phyloP scores from a whole-genome alignment of 1,139 yeast genomes.

The Arxiozyma telluris region DNA sequence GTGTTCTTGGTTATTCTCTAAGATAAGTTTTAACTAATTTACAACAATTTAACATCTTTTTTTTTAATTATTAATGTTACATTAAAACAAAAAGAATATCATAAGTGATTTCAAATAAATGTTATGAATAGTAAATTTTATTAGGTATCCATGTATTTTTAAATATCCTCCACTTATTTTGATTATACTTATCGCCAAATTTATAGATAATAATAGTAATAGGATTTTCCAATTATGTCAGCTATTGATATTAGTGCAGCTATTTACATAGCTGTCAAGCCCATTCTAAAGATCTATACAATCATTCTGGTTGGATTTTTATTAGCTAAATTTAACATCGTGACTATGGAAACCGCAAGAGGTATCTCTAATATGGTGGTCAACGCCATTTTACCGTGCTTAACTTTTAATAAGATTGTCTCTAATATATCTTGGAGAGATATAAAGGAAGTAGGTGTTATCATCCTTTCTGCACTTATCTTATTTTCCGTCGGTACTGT shows the following conservation, averaged over 20 bases:
- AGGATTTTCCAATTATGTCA: background rate
- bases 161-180: too few relatives aligned
- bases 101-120: background rate
- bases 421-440: conserved; percentile 59
- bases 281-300: conserved; percentile 75
- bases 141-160: background rate
- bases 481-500: conserved; percentile 44
- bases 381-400: conserved; percentile 65
- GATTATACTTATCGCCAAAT: background rate
- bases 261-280: conserved; percentile 75
- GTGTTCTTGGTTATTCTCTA: background rate
- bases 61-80: too few relatives aligned
- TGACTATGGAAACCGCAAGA: conserved; percentile 64
- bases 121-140: background rate
- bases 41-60: background rate
- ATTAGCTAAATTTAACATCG: conserved; percentile 56
- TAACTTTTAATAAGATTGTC: conserved; percentile 71
- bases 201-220: background rate
- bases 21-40: background rate
- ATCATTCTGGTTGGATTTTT: conserved; percentile 62
- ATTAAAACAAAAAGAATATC: too few relatives aligned
- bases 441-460: conserved; percentile 66
- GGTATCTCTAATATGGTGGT: conserved; percentile 68
- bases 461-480: conserved; percentile 55
- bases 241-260: conserved; percentile 42